Base-by-base conservation (phyloP, 2,329 filamentous ascomycete genomes). In the Mycosphaerella sp. region DNA sequence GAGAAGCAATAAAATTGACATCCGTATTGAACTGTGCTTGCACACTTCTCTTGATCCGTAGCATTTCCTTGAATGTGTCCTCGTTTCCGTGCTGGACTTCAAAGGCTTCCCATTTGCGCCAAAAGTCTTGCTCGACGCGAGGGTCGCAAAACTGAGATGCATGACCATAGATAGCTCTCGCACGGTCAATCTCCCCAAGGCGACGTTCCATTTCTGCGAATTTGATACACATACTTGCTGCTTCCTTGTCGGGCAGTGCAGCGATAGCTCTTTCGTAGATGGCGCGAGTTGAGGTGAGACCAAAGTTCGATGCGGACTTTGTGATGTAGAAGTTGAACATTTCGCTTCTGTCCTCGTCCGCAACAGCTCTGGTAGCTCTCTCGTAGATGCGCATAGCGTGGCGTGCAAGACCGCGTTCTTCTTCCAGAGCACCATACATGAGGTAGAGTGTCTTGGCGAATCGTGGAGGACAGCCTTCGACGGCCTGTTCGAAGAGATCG, bases 251-350 rank as follows among this genome's bases (percentile, higher is more conserved):
- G 0, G 94, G 91, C 32, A 98, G 76, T n/a, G 89, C 87, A 9
- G 88, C 84, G 60, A 98, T 95, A 34, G 93, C 91, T 50, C 90
- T 84, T 72, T 98, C 93, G 75, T 98, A 98, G 62, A 98, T 98
- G 0, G 89, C 85, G 45, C 93, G 78, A 2, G 93, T 96, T 0
- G 93, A 97, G 0, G 93, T 90, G 45, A 98, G 80, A 28, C 94
- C 93, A 65, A 98, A 98, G 71, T 98, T 98, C 16, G 89, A 95
- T 1, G 93, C 93, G 0, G 90, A 96, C 69, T 98, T 97, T 52
- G 91, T 97, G 66, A 98, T 96, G 75, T 98, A 98, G 68, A 97
- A 95, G 70, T 95, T 93, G 75, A 96, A 98, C 90, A 98, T 96
- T 64, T 95, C 89, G 54, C 90, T 85, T 46, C 89, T 80, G 69